Conservation (phyloP, 805 yeast species). For the Wickerhamomyces kurtzmanii region DNA sequence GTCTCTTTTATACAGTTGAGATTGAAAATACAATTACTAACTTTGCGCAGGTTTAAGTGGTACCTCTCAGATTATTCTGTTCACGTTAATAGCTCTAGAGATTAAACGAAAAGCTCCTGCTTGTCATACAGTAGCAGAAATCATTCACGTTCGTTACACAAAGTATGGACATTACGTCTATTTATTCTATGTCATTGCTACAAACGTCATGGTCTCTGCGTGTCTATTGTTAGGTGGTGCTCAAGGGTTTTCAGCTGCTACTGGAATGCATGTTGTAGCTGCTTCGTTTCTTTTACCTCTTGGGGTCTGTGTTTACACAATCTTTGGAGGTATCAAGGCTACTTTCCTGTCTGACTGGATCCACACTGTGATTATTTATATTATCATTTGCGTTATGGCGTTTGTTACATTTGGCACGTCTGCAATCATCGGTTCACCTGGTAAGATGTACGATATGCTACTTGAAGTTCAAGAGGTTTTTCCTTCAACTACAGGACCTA, state of each 20-base stretch:
- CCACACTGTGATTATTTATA: constrained; percentile 35
- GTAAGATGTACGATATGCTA: constrained; percentile 30
- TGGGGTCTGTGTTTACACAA: constrained; percentile 37
- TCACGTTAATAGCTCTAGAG: constrained; percentile 27
- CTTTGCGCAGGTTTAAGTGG: constrained; percentile 20
- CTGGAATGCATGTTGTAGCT: constrained; percentile 36
- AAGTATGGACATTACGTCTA: constrained; percentile 24
- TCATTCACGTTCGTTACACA: constrained; percentile 26
- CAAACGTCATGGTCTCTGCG: constrained; percentile 26
- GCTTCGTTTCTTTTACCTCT: constrained; percentile 33
- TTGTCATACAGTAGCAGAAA: constrained; percentile 30
- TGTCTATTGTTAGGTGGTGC: constrained; percentile 34
- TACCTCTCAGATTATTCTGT: constrained; percentile 26
- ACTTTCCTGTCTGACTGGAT: constrained; percentile 43
- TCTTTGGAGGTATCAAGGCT: constrained; percentile 40
- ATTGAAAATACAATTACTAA: too few relatives aligned
- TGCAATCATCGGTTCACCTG: constrained; percentile 32
- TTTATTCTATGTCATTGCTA: constrained; percentile 25
- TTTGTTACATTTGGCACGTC: constrained; percentile 26
- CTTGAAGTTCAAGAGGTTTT: constrained; percentile 20
- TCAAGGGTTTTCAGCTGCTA: constrained; percentile 26
- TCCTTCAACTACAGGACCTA: constrained; percentile 21
- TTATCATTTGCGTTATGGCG: constrained; percentile 23
- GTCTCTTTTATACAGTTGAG: too few relatives aligned
- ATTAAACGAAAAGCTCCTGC: constrained; percentile 30